A percentile compares a stretch with the other conserved stretches of the same genome.
Conservation (phyloP, 257 asterid species). For the Penstemon newberryi region DNA sequence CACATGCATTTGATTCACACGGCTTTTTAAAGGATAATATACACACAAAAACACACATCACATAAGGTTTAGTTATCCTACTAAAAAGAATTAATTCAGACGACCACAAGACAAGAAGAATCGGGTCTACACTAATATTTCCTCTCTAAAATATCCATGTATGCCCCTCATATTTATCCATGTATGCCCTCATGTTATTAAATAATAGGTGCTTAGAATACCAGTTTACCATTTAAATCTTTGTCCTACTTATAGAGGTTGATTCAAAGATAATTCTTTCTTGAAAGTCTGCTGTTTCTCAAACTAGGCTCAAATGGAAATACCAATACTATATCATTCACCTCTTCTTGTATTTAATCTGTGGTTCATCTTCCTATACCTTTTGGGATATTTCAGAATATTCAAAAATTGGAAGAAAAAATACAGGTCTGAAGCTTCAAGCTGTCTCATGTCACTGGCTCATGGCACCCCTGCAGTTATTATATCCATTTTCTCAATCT, state of each 20-base stretch:
- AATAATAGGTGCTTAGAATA: not conserved
- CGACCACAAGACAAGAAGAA: not conserved
- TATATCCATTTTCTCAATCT: constrained; percentile 46
- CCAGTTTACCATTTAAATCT: constrained; percentile 7
- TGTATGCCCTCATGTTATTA: not conserved
- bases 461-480: constrained; percentile 63
- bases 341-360: constrained; percentile 39
- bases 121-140: not conserved
- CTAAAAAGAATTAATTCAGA: not conserved
- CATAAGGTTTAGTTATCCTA: too few relatives aligned
- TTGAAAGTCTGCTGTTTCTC: constrained; percentile 15
- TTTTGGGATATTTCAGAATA: constrained; percentile 41
- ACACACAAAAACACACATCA: not conserved
- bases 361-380: constrained; percentile 49
- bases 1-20: constrained; percentile 1
- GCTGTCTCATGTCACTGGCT: constrained; percentile 65
- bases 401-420: constrained; percentile 59
- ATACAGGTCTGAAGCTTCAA: constrained; percentile 56
- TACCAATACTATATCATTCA: constrained; percentile 33
- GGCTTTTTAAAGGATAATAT: not conserved
- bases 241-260: constrained; percentile 7
- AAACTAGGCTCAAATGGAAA: constrained; percentile 35
- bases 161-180: not conserved
- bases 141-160: not conserved
- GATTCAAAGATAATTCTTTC: constrained; percentile 4